Evolutionary conservation across 148 eudicot species (phyloP).

Genomic region (Fallopia convolvulus): DNA sequence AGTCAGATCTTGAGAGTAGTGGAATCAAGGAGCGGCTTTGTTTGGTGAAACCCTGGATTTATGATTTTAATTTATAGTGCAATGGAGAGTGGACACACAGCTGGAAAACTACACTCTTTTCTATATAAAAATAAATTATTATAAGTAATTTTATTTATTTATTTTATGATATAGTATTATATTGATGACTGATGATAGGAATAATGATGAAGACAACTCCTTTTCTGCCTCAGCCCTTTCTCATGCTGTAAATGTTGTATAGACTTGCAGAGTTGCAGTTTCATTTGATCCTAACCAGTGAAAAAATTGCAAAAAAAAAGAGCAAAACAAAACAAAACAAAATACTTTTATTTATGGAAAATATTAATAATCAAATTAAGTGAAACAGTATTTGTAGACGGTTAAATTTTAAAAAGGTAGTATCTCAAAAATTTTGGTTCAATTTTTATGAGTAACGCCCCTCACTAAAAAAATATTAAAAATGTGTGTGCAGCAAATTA

Average conservation of each 20-base stretch:
- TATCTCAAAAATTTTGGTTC: too few relatives aligned
- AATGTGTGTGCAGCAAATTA: neutral
- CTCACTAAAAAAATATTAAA: too few relatives aligned
- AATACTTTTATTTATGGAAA: too few relatives aligned
- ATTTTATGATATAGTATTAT: neutral
- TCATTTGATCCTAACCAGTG: neutral
- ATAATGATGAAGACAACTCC: constrained; percentile 1
- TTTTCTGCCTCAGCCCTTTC: neutral
- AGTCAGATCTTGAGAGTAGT: neutral
- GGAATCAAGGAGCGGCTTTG: neutral
- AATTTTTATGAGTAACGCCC: too few relatives aligned
- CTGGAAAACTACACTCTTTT: constrained; percentile 1
- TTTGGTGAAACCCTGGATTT: neutral
- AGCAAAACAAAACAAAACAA: too few relatives aligned
- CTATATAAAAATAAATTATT: neutral
- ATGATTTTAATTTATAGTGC: neutral
- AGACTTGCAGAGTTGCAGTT: neutral
- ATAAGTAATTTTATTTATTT: neutral
- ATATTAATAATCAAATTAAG: neutral
- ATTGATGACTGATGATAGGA: neutral
- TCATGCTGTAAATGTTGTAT: neutral
- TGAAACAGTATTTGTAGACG: neutral
- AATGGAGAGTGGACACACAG: neutral
- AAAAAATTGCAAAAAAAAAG: neutral
- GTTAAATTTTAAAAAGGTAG: too few relatives aligned